Conservation (phyloP, 1,139 yeast genomes). For the Saccharomyces hybrid region DNA sequence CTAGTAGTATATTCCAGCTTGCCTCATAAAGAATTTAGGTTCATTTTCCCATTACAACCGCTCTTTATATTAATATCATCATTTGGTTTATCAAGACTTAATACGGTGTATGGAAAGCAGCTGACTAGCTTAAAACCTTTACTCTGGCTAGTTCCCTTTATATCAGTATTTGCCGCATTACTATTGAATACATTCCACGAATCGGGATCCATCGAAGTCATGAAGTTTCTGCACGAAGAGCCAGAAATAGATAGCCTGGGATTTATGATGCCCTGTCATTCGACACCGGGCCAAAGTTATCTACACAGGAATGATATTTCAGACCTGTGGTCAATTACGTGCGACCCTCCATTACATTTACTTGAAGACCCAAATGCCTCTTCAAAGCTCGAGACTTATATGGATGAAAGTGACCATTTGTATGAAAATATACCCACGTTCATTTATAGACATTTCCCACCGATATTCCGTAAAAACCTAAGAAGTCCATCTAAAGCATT, state of each 20-base stretch:
- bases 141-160: slow-evolving; percentile 17
- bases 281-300: slow-evolving; percentile 92
- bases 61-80: slow-evolving; percentile 44
- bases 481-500: slow-evolving; percentile 27
- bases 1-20: slow-evolving; percentile 53
- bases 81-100: slow-evolving; percentile 25
- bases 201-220: slow-evolving; percentile 71
- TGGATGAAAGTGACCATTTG: slow-evolving; percentile 82
- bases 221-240: slow-evolving; percentile 43
- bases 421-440: slow-evolving; percentile 58
- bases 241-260: slow-evolving; percentile 50
- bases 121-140: slow-evolving; percentile 2
- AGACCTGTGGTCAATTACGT: slow-evolving; percentile 68
- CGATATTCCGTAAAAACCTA: slow-evolving; percentile 23
- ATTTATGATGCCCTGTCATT: slow-evolving; percentile 90
- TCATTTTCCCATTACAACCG: slow-evolving; percentile 83
- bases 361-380: slow-evolving; percentile 27
- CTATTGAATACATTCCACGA: slow-evolving; percentile 49
- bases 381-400: slow-evolving; percentile 39
- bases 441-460: slow-evolving; percentile 40
- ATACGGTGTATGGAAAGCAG: not conserved
- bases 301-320: slow-evolving; percentile 51
- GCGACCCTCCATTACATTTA: slow-evolving; percentile 75
- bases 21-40: slow-evolving; percentile 84
- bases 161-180: slow-evolving; percentile 36